Evolutionary conservation across 2,329 filamentous ascomycete species (phyloP).

Genomic region (Fusarium algeriense): DNA sequence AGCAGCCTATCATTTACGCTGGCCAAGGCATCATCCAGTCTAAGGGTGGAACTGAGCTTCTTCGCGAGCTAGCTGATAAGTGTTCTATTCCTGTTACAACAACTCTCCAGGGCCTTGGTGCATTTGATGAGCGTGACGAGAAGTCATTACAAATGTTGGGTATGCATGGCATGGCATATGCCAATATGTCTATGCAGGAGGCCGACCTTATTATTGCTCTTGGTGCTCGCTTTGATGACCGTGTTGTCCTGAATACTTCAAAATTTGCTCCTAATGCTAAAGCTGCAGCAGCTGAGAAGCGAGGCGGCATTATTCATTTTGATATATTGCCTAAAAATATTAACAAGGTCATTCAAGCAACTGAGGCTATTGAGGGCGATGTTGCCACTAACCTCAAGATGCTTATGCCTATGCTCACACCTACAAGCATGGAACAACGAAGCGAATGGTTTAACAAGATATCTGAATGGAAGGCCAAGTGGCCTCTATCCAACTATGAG

Average conservation of each 20-base stretch:
- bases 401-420: conserved; percentile 78
- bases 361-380: conserved; percentile 94
- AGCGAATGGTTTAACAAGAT: conserved; percentile 93
- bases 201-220: conserved; percentile 96
- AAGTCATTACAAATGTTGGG: conserved; percentile 98
- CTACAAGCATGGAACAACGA: conserved; percentile 72
- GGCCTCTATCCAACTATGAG: conserved; percentile 87
- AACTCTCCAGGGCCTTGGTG: conserved; percentile 92
- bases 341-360: conserved; percentile 98
- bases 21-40: conserved; percentile 88
- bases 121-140: conserved; percentile 90
- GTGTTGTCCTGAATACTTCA: conserved; percentile 83
- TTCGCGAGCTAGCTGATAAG: conserved; percentile 90
- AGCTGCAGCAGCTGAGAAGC: conserved; percentile 83
- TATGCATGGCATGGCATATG: conserved; percentile 97
- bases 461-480: conserved; percentile 88
- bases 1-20: conserved; percentile 96
- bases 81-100: conserved; percentile 95
- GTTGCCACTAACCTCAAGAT: conserved; percentile 81
- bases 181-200: conserved; percentile 99
- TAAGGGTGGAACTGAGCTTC: conserved; percentile 80
- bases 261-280: conserved; percentile 93
- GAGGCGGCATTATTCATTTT: conserved; percentile 96
- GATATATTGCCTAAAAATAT: conserved; percentile 99
- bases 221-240: conserved; percentile 94